phyloP scores from a whole-genome alignment of 306 rosid genomes.

The Astragalus membranaceus region DNA sequence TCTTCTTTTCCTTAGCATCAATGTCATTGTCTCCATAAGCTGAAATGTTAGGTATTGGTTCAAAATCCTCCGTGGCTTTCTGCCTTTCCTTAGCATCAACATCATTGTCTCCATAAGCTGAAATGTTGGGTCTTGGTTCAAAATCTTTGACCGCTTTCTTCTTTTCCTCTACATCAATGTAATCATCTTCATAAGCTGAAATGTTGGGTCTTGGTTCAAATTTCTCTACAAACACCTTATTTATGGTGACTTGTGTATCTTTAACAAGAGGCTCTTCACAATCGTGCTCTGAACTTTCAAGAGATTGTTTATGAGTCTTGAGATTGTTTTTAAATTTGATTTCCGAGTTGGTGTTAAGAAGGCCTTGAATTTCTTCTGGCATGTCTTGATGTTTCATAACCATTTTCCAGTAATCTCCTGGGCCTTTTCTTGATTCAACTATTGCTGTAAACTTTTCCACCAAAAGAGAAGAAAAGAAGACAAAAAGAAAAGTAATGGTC shows the following conservation, averaged over 20 bases:
- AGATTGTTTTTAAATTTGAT: not conserved
- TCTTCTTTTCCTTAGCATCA: not conserved
- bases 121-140: conserved; percentile 12
- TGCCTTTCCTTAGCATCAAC: not conserved
- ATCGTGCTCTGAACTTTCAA: not conserved
- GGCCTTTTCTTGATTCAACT: conserved; percentile 15
- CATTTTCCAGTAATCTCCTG: conserved; percentile 17
- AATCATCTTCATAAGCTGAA: not conserved
- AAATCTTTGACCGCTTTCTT: not conserved
- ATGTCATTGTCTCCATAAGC: not conserved
- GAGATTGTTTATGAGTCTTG: too few relatives aligned
- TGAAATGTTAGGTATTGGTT: conserved; percentile 12
- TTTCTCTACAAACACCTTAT: not conserved
- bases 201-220: conserved; percentile 17
- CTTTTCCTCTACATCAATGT: not conserved
- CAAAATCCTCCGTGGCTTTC: not conserved
- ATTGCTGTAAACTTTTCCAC: not conserved
- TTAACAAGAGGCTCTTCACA: not conserved
- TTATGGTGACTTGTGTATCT: not conserved
- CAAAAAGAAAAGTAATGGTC: not conserved
- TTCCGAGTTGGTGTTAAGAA: not conserved
- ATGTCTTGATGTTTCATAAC: conserved; percentile 8
- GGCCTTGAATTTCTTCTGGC: not conserved
- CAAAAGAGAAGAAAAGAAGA: not conserved
- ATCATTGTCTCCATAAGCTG: not conserved